Conservation (phyloP, 1,139 yeast genomes). For the Maudiozyma humilis region DNA sequence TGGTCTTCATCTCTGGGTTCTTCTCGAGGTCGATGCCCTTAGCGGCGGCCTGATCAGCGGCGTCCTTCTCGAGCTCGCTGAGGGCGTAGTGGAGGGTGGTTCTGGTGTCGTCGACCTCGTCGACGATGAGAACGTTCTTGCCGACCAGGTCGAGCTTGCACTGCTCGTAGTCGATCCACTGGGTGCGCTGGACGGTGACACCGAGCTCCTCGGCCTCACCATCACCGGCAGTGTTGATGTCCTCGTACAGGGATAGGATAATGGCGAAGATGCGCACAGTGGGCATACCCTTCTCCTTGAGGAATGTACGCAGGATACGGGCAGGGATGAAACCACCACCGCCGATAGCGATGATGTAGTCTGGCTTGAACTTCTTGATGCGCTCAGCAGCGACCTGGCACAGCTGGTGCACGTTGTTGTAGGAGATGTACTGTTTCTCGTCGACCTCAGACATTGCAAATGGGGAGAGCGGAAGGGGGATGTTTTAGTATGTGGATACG, state of each 20-base stretch:
- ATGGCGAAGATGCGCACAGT: slow-evolving; percentile 60
- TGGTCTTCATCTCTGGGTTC: slow-evolving; percentile 44
- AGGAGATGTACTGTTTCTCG: slow-evolving; percentile 49
- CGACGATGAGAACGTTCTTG: slow-evolving; percentile 55
- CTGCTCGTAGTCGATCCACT: slow-evolving; percentile 59
- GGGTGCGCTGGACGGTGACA: slow-evolving; percentile 53
- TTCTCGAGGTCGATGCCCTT: slow-evolving; percentile 35
- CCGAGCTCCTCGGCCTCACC: slow-evolving; percentile 43
- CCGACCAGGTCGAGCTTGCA: slow-evolving; percentile 45
- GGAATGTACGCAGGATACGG: slow-evolving; percentile 52
- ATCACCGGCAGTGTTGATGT: slow-evolving; percentile 38
- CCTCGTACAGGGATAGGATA: slow-evolving; percentile 54
- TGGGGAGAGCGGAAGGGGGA: neutral
- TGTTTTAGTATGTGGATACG: neutral
- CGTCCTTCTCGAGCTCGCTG: slow-evolving; percentile 50
- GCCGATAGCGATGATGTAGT: slow-evolving; percentile 56
- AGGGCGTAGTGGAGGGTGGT: slow-evolving; percentile 58
- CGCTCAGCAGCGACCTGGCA: slow-evolving; percentile 48
- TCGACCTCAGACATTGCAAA: slow-evolving; percentile 24
- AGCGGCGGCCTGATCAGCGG: slow-evolving; percentile 40
- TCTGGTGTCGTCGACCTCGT: slow-evolving; percentile 63
- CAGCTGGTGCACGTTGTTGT: slow-evolving; percentile 53
- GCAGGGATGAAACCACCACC: slow-evolving; percentile 69
- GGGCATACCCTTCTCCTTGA: slow-evolving; percentile 46
- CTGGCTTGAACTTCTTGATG: slow-evolving; percentile 42